A percentile compares a stretch with the other conserved stretches of the same genome.
phyloP scores from a whole-genome alignment of 2,329 filamentous ascomycete species.

The Ramichloridium luteum region DNA sequence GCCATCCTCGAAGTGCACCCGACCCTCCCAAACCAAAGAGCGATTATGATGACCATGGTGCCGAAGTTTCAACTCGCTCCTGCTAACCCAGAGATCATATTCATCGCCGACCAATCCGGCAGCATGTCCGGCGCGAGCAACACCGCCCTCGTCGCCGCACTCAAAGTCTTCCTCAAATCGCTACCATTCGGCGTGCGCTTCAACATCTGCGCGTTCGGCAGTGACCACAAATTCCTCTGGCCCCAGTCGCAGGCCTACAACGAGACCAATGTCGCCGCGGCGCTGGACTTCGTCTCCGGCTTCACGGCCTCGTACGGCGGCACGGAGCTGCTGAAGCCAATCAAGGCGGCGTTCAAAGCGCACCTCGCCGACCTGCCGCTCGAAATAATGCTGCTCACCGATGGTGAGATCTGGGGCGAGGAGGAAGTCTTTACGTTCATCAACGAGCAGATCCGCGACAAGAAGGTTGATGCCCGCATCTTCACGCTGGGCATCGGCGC shows the following conservation, averaged over 20 bases:
- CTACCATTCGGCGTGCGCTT: conserved; percentile 52
- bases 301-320: conserved; percentile 41
- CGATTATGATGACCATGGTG: conserved; percentile 59
- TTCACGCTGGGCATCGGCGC: conserved; percentile 47
- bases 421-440: conserved; percentile 37
- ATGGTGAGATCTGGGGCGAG: conserved; percentile 43
- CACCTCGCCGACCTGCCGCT: conserved; percentile 35
- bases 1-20: conserved; percentile 57
- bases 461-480: conserved; percentile 38
- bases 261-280: conserved; percentile 32
- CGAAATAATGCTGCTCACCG: conserved; percentile 45
- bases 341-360: conserved; percentile 36
- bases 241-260: conserved; percentile 35
- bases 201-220: conserved; percentile 59
- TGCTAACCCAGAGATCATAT: conserved; percentile 52
- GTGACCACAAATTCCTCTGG: conserved; percentile 36
- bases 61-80: conserved; percentile 54
- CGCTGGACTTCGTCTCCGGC: conserved; percentile 30
- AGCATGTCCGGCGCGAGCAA: conserved; percentile 48
- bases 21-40: conserved; percentile 46
- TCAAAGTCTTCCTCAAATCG: conserved; percentile 54
- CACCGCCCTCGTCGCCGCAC: conserved; percentile 40
- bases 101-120: conserved; percentile 59
- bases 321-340: conserved; percentile 39
- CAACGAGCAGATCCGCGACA: conserved; percentile 30